These are phyloP conservation scores for Solanum bulbocastanum DNA, from an alignment of 257 asterid genomes.

Conservation along the genomic window DNA sequence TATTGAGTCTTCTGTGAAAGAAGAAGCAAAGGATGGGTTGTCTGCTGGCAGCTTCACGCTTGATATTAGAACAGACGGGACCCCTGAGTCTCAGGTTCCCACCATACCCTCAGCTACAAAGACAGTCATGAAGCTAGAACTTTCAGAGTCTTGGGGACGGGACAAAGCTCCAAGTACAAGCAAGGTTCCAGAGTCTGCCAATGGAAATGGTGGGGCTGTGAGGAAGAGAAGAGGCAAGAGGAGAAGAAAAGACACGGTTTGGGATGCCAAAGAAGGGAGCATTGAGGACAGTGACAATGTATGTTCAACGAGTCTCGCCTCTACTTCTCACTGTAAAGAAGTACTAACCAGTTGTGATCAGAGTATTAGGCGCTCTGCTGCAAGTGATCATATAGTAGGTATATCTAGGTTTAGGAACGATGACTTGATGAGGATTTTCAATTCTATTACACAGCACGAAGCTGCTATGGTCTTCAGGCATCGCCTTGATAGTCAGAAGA, in stretches of 20 bases:
- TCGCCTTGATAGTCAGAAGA: conserved; percentile 93
- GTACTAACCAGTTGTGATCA: conserved; percentile 21
- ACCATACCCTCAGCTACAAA: conserved; percentile 7
- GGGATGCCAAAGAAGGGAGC: conserved; percentile 48
- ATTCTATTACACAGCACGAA: conserved; percentile 45
- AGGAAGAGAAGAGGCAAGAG: conserved; percentile 72
- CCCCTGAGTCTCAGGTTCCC: conserved; percentile 22
- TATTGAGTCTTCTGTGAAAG: conserved; percentile 35
- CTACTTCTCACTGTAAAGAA: conserved; percentile 36
- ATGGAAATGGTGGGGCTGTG: conserved; percentile 29
- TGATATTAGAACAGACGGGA: conserved; percentile 35
- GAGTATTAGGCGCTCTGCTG: conserved; percentile 10
- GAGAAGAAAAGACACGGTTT: conserved; percentile 46
- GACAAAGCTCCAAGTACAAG: conserved; percentile 14
- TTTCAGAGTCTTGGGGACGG: conserved; percentile 23
- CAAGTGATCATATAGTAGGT: conserved; percentile 12
- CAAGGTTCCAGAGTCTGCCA: conserved; percentile 13
- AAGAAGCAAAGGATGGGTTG: conserved; percentile 48
- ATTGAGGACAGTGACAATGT: conserved; percentile 50
- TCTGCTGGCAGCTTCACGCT: conserved; percentile 76
- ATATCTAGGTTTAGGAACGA: conserved; percentile 10
- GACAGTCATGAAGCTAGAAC: conserved; percentile 21
- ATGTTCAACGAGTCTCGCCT: conserved; percentile 31
- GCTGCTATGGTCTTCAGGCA: conserved; percentile 68
- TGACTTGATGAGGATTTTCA: conserved; percentile 42